Percentiles rank a stretch among this genome's conserved stretches.
These are phyloP conservation scores for Phytophthora pini DNA, from an alignment of 352 stramenopile species.

Conservation along the genomic window DNA sequence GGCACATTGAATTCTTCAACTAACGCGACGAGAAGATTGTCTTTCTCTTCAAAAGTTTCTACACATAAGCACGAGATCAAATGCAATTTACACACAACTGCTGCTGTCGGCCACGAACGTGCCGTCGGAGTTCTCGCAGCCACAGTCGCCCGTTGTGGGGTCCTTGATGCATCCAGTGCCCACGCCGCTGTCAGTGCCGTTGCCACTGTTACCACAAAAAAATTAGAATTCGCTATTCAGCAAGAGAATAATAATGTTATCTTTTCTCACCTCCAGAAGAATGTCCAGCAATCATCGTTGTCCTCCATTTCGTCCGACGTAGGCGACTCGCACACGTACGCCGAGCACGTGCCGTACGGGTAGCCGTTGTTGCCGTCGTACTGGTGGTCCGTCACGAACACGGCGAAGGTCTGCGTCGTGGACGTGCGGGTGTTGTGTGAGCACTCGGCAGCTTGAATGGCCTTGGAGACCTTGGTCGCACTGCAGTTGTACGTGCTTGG, in stretches of 20 bases:
- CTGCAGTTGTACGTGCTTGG: conserved; percentile 25
- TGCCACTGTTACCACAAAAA: conserved; percentile 18
- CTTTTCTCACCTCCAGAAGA: conserved; percentile 40
- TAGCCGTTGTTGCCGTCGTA: conserved; percentile 41
- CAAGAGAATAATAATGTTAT: neutral
- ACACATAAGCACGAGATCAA: too few relatives aligned
- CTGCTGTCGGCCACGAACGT: conserved; percentile 25
- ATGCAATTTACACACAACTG: conserved; percentile 29
- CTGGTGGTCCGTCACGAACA: conserved; percentile 41
- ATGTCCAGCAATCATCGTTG: conserved; percentile 40
- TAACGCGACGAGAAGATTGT: too few relatives aligned
- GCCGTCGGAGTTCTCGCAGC: conserved; percentile 41
- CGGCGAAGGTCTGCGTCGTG: conserved; percentile 35
- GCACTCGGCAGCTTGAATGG: conserved; percentile 48
- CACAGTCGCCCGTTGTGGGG: conserved; percentile 27
- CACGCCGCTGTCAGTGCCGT: conserved; percentile 12
- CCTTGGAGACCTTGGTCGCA: conserved; percentile 20
- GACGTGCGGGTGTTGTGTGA: conserved; percentile 44
- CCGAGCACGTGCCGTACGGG: conserved; percentile 40
- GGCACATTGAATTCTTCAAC: too few relatives aligned
- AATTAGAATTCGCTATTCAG: conserved; percentile 11
- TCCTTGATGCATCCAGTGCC: conserved; percentile 42
- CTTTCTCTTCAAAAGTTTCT: too few relatives aligned
- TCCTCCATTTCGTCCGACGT: conserved; percentile 14
- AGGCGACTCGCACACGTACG: conserved; percentile 32